These are phyloP conservation scores for Colletotrichum lini DNA, from an alignment of 2,329 filamentous ascomycete genomes.

Conservation along the genomic window DNA sequence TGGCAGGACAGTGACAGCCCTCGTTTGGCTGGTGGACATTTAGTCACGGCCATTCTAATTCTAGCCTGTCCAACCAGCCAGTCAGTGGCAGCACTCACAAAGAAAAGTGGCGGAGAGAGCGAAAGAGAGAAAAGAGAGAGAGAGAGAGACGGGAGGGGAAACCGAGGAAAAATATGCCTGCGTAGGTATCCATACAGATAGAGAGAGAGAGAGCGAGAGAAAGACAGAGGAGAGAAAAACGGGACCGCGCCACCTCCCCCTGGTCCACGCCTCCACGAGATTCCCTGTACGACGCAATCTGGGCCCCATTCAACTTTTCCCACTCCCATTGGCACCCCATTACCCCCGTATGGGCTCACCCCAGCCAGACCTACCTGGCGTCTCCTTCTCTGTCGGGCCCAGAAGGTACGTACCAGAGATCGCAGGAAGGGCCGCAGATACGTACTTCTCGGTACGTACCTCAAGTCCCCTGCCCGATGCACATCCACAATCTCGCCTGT, in stretches of 20 bases:
- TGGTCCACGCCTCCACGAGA: neutral
- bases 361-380: slow-evolving; percentile 3
- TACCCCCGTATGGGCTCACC: neutral
- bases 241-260: neutral
- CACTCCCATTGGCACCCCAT: slow-evolving; percentile 33
- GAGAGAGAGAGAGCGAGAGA: neutral
- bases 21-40: slow-evolving; percentile 17
- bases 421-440: neutral
- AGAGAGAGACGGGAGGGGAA: too few species aligned
- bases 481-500: slow-evolving; percentile 37
- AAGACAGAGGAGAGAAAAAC: neutral
- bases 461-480: neutral
- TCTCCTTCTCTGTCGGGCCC: neutral
- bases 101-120: too few species aligned
- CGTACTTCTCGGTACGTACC: slow-evolving; percentile 15
- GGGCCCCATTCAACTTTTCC: slow-evolving; percentile 35
- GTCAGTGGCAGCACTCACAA: neutral
- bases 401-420: neutral
- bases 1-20: slow-evolving; percentile 2
- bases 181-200: neutral
- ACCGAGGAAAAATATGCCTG: too few species aligned
- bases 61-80: too few species aligned
- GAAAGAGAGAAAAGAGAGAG: too few species aligned
- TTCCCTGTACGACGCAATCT: slow-evolving; percentile 33
- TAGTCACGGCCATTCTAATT: neutral